Base-by-base conservation (phyloP, 352 stramenopile genomes). In the Phytophthora citrophthora region DNA sequence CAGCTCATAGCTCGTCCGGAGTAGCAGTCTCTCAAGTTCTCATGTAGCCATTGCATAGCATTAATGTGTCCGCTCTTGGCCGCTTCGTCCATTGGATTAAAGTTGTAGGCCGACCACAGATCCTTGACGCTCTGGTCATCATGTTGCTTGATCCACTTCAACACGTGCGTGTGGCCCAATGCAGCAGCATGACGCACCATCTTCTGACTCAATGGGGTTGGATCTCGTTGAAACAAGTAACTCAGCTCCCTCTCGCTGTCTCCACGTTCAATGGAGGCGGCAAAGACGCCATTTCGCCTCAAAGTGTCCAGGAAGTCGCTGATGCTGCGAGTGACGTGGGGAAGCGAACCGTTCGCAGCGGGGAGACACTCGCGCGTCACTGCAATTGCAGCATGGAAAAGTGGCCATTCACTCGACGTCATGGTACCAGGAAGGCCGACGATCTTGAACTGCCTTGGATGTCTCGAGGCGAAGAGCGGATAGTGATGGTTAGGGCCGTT, bases 11-110 rank as follows among this genome's bases (percentile, higher is more conserved):
- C 65, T 40, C 53, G 53, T 45, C 46, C 36, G 5, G 54, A 34
- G 15, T 58, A 56, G 40, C 56, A 53, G 26, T 64, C 47, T 23
- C 26, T 23, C 16, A 43, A 5, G 44, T 70, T 49, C 2, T 58
- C 48, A 39, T 74, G 61, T 10, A 74, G 53, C 66, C 66, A 74
- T 18, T 57, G 20, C 7, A 74, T 34, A 8, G 58, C 45, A 5
- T 46, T 32, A 4, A 67, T 20, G 13, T 70, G 53, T 12, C 66
- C 65, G 20, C 12, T 31, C 32, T 66, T 70, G n/a, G 66, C 61
- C 11, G 66, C 66, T 6, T 58, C 54, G 31, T 74, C 61, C 49
- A 74, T 67, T n/a, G 62, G 62, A 38, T 47, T 61, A 39, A 70
- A 70, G 55, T 66, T 64, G 62, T 66, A 70, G 62, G 56, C 62